Base-by-base conservation (phyloP, 768 basidiomycete genomes). In the Lepiota subincarnata region DNA sequence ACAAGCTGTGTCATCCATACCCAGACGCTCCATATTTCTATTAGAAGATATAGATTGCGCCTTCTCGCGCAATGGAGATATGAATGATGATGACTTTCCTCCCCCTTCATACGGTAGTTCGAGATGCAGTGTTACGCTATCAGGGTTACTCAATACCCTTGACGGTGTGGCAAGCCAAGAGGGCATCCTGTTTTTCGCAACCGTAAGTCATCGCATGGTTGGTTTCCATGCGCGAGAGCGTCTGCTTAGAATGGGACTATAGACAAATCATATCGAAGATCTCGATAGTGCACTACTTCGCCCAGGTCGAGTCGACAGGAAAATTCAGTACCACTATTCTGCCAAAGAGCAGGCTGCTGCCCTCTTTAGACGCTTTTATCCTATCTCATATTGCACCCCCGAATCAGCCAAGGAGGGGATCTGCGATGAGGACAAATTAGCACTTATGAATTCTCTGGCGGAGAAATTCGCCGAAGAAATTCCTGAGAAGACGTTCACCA, bases 21-120 rank as follows among this genome's bases (percentile, higher is more conserved):
- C 81, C 0, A 77, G 78, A 54, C 64, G 73, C 24, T 74, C 75
- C 12, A 81, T 83, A 34, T 68, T 82, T 41, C 67, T 82, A 5
- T 74, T 83, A 40, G 80, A 82, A 63, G 80, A 83, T 56, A 81
- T 82, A 38, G 81, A 83, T 53, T 81, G 79, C 57, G 79, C 79
- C 0, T 82, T 83, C 63, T 72, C 76, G 1, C 72, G 75, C 4
- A 73, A 72, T 8, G 74, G 76, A 1, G 64, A 53, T 10, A 24
- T 37, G 34, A 16, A 36, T 36, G 34, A 36, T 6, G 53, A 39
- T 18, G 31, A 16, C 1, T 39, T 31, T 1, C 2, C 48, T 19
- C 28, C 14, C 13, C 52, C 39, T 38, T 42, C 57, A 55, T 53
- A 54, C n/a, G 59, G 55, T 22, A 59, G 45, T 19, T n/a, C 49